Base-by-base conservation (phyloP, 202 grass and related monocot genomes). In the Zoysia matrella region DNA sequence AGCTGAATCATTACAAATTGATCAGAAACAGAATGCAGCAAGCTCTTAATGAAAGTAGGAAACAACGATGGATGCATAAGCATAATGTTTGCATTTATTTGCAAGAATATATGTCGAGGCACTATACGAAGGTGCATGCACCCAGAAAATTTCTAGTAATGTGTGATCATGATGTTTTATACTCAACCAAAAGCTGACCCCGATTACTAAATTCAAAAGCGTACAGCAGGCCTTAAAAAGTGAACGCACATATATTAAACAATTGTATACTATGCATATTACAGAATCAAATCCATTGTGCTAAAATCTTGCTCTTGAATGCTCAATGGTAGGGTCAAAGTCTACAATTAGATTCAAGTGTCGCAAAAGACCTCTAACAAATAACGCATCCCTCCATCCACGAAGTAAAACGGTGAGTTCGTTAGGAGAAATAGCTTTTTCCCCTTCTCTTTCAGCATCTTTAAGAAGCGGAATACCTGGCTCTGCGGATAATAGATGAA, bases 381-480 rank as follows among this genome's bases (percentile, higher is more conserved):
- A 75, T 88, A 98, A 71, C 73, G 81, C 96, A 98, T 98, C 69
- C 96, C 96, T 60, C 92, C 96, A 89, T 98, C 92, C 40, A 98
- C 96, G 72, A 98, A 98, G 82, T 88, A 93, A 80, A 93, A 98
- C 63, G 96, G 96, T 76, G 96, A 98, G 82, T 98, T 98, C 11
- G 96, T 98, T 30, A 98, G 83, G 82, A 98, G 89, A 82, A 98
- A 98, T 65, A 98, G 91, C 42, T 89, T 98, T 77, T 98, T 98
- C 8, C 92, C 96, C 49, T 93, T 98, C 76, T 93, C 90, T 65
- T 86, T 95, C 78, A 98, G 73, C 80, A 74, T 90, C 86, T 88
- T 85, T 79, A 98, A 86, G 80, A 95, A 93, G 66, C 71, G 69
- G 18, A 90, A 89, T 66, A 95, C 84, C 65, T 94, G 83, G 43